These are phyloP conservation scores for Solanum ossicruentum DNA, from an alignment of 257 asterid species.

Conservation along the genomic window DNA sequence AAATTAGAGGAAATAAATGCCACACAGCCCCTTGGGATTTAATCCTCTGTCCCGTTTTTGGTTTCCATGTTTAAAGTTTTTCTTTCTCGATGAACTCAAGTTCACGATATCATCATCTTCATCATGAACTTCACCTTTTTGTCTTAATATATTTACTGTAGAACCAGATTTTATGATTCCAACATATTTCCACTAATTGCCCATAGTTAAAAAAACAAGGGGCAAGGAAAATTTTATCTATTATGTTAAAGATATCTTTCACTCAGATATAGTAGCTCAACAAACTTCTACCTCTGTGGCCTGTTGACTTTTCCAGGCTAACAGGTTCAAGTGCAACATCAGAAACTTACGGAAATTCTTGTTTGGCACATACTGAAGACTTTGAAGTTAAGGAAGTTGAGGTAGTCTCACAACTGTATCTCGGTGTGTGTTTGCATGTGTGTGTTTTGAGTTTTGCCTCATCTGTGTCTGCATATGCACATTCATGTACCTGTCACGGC, in stretches of 20 bases:
- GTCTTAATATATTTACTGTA: not conserved
- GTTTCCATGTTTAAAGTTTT: not conserved
- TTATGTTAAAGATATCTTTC: not conserved
- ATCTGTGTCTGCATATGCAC: not conserved
- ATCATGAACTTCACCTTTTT: not conserved
- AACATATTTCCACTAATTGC: not conserved
- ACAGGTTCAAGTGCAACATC: slow-evolving; percentile 83
- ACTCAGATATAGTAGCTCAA: not conserved
- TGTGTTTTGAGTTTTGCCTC: not conserved
- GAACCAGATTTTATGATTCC: not conserved
- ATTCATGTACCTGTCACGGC: not conserved
- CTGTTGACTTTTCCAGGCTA: slow-evolving; percentile 22
- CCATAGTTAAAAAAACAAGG: not conserved
- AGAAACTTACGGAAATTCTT: slow-evolving; percentile 79
- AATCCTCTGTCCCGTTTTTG: not conserved
- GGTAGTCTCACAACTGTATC: slow-evolving; percentile 30
- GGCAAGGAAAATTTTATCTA: not conserved
- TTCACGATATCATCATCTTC: not conserved
- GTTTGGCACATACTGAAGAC: slow-evolving; percentile 54
- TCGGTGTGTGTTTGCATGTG: not conserved
- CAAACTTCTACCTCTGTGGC: not conserved
- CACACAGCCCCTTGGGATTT: not conserved
- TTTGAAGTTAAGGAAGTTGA: slow-evolving; percentile 79
- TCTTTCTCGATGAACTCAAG: not conserved
- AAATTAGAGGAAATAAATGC: not conserved